Evolutionary conservation across 148 eudicot species (phyloP).

Genomic region (Rhododendron ferrugineum): DNA sequence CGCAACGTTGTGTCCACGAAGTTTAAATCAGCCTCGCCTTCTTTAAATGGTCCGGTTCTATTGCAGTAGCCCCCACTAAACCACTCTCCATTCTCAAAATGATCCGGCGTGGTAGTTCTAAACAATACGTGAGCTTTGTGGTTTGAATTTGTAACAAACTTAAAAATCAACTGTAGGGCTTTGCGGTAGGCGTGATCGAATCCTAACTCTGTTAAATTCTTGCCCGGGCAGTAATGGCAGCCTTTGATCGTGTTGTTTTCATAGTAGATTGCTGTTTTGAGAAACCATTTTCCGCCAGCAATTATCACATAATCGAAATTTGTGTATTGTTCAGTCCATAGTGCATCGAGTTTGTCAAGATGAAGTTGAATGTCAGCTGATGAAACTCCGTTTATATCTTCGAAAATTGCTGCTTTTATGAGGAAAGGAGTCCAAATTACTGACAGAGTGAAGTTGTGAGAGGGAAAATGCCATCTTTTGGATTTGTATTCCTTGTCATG

Average conservation of each 20-base stretch:
- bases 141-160: conserved; percentile 32
- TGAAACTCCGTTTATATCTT: conserved; percentile 56
- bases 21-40: conserved; percentile 29
- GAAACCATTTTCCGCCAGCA: conserved; percentile 74
- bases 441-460: conserved; percentile 58
- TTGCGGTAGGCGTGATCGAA: conserved; percentile 49
- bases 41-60: conserved; percentile 45
- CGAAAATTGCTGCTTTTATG: conserved; percentile 48
- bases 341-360: conserved; percentile 59
- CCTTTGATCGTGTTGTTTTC: conserved; percentile 52
- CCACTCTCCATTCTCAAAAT: conserved; percentile 88
- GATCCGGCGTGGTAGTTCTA: conserved; percentile 65
- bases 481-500: conserved; percentile 57
- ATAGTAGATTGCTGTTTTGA: conserved; percentile 56
- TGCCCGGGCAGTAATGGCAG: conserved; percentile 58
- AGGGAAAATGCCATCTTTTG: conserved; percentile 60
- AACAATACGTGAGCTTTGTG: conserved; percentile 40
- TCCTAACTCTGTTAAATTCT: conserved; percentile 61
- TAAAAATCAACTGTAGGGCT: conserved; percentile 28
- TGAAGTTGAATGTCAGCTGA: conserved; percentile 49
- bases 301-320: conserved; percentile 52
- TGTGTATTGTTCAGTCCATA: conserved; percentile 48
- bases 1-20: conserved; percentile 35
- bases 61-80: conserved; percentile 64
- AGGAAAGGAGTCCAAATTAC: conserved; percentile 79